Conservation (phyloP, 371 early-diverging fungal species). For the Mortierella sp. region DNA sequence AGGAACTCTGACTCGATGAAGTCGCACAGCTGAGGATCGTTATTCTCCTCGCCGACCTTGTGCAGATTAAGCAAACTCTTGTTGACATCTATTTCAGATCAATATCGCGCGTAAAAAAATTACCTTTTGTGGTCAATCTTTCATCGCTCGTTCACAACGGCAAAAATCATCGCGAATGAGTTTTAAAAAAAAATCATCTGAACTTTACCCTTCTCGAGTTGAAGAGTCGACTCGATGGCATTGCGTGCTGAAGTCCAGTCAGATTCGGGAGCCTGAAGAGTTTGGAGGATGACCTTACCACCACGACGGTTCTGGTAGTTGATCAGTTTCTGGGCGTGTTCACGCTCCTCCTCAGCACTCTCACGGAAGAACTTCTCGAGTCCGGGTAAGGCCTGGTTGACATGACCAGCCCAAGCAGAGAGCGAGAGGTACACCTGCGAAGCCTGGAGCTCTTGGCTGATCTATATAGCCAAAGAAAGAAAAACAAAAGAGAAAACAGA, state of each 20-base stretch:
- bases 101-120: background rate
- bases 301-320: slow-evolving; percentile 74
- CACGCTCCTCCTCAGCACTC: slow-evolving; percentile 69
- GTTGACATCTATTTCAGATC: slow-evolving; percentile 64
- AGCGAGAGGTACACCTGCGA: slow-evolving; percentile 75
- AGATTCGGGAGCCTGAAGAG: slow-evolving; percentile 52
- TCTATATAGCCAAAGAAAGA: slow-evolving; percentile 23
- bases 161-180: too few relatives aligned
- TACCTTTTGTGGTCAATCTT: background rate
- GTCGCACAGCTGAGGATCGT: slow-evolving; percentile 69
- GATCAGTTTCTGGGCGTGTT: slow-evolving; percentile 69
- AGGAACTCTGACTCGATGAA: slow-evolving; percentile 69
- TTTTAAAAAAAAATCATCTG: background rate
- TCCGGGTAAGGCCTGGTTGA: slow-evolving; percentile 72
- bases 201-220: slow-evolving; percentile 70
- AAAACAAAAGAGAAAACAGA: background rate
- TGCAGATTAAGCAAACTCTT: slow-evolving; percentile 68
- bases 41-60: slow-evolving; percentile 59
- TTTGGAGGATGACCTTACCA: slow-evolving; percentile 60
- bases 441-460: slow-evolving; percentile 76
- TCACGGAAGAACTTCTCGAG: slow-evolving; percentile 74
- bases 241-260: slow-evolving; percentile 76
- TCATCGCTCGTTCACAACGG: too few relatives aligned
- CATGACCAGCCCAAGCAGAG: slow-evolving; percentile 71
- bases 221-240: slow-evolving; percentile 74